Evolutionary conservation across 495 filamentous ascomycete genomes (phyloP), one percentile per base, ranked within the genome.

Genomic region (Penicillium coprophilum): DNA sequence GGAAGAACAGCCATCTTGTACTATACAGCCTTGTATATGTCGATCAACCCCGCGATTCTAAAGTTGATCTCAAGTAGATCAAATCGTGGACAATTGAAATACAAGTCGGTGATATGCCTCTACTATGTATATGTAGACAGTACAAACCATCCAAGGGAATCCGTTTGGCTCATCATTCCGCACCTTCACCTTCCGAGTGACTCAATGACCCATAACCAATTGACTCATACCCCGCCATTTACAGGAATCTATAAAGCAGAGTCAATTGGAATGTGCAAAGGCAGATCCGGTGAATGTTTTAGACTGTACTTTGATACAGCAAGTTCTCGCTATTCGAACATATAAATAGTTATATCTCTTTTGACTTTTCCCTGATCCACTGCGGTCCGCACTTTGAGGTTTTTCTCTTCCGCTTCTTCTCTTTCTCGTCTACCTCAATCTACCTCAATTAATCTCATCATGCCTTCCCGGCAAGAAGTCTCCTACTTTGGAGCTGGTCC

Each of bases 401-500:
- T 62, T 66, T 66, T 55, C 55, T 28, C 32, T 55, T 50, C 57
- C 59, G 40, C 36, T 40, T 39, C 30, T 43, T 51, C 24, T 47
- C 34, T 51, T 59, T 40, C 45, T 48, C 40, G 43, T 36, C 43
- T 34, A 41, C 36, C 24, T 31, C 48, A 43, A 12, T 50, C 45
- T 6, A 28, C 45, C 45, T 36, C 17, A 39, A 32, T 28, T 13
- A 38, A 40, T 12, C 34, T 21, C 50, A 61, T 46, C 53, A 69
- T 69, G 66, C 66, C 66, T 9, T 56, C 63, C 19, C 53, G 88
- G 62, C 74, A 80, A 70, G 83, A 91, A 62, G 78, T 91, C 64
- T 72, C 80, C 56, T 91, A 92, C 75, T 90, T 94, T 66, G 92
- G 92, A 53, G 92, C 92, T 23, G 92, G 92, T 53, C 92, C 92